Base-by-base conservation (phyloP, 108 stramenopile species). In the Nitzschia inconspicua region DNA sequence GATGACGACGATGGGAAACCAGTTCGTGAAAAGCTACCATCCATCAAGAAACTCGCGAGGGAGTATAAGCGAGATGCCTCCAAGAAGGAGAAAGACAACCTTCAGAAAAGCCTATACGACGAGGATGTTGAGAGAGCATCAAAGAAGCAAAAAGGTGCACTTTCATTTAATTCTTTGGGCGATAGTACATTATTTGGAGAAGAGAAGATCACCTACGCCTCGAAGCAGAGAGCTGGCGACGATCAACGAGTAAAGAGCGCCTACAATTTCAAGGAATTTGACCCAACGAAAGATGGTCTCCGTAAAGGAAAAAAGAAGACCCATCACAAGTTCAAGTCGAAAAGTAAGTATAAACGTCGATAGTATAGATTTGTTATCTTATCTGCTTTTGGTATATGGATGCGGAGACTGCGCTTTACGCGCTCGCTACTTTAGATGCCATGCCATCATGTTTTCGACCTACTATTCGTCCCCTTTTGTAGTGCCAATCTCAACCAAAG, bases 121-220 rank as follows among this genome's bases (percentile, higher is more conserved):
- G 48, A 58, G 14, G 80, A 82, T 49, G 44, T 63, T 10, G 70
- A 62, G 44, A 61, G 54, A 39, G 40, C 55, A 13, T 66, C 68
- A 39, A 73, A 64, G 30, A 79, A 76, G 51, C 83, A 73, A 31
- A 83, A 80, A 37, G 71, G 58, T 25, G 42, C 27, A 7, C 66
- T 47, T 31, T 77, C 71, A 26, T 40, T 65, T 0, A 79, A 89
- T 77, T 82, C 88, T 23, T 54, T 77, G 24, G 93, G 89, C 24
- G 88, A 91, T 42, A 75, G 76, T 27, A 80, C 82, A 47, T 43
- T 94, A 44, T 94, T 94, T 47, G 70, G 73, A 13, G 89, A 89
- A 18, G 89, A 89, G 31, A 77, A 65, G 47, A 75, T 88, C 29
- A 55, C 83, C 0, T 79, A 70, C 64, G 70, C 84, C 8, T 73